Evolutionary conservation across 495 filamentous ascomycete genomes (phyloP), one percentile per base, ranked within the genome.

Genomic region (Aspergillus egyptiacus): DNA sequence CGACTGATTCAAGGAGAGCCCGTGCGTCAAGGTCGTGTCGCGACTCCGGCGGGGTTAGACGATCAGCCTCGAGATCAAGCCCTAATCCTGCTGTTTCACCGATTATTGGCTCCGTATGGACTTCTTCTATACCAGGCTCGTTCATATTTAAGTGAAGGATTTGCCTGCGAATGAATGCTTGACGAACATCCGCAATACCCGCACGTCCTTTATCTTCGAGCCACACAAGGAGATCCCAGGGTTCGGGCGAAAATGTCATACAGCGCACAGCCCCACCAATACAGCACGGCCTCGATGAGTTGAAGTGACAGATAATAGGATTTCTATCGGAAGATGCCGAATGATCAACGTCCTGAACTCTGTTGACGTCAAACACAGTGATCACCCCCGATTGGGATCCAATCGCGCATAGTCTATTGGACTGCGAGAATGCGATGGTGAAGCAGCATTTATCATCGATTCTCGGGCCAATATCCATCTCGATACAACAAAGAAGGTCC

Each of bases 191-290:
- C 2, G 86, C 86, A 36, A 97, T 73, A 9, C 89, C 91, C 27
- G 91, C 77, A 54, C 86, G 78, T 7, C 88, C 91, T 51, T 83
- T 84, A 52, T 95, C 85, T 67, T 98, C 93, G 17, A 89, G 81
- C 90, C 91, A 96, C 19, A 94, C 86, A 27, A 98, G 74, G 13
- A 98, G 78, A 63, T 98, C 91, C 78, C 83, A 87, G 8, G 91
- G 88, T 15, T 85, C 87, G 2, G 93, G 90, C 0, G 87, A 85
- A 61, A 98, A 98, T 18, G 82, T 76, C 82, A 98, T 91, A 46
- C 89, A 86, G 42, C 93, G 81, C 42, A 98, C 82, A 35, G 93
- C 89, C 46, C 94, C 91, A 15, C 73, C 76, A 35, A 81, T 79
- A 15, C 61, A 63, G 46, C 70, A 71, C 7, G 80, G 70, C 50